Evolutionary conservation across 202 grass and related monocot genomes (phyloP).

Genomic region (Schoenoplectus triqueter): DNA sequence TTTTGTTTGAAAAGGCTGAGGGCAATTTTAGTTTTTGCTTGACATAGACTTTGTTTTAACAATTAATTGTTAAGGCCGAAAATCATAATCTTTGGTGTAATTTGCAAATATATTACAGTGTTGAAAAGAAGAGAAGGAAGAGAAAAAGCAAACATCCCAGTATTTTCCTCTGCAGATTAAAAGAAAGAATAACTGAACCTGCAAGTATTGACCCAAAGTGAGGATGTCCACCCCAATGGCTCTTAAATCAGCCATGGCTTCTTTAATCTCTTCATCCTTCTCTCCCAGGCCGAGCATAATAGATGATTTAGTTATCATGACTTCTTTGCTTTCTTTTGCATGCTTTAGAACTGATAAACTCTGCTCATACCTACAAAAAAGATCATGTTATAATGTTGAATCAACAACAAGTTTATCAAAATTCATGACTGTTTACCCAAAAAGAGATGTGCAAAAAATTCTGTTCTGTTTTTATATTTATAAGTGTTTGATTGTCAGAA

Average conservation of each 20-base stretch:
- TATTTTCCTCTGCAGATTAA: constrained; percentile 4
- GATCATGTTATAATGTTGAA: neutral
- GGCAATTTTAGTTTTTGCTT: constrained; percentile 13
- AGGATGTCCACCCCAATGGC: constrained; percentile 80
- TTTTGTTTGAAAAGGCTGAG: neutral
- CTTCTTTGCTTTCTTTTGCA: constrained; percentile 71
- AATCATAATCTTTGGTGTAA: neutral
- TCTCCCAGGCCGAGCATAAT: constrained; percentile 97
- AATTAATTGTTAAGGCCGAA: constrained; percentile 10
- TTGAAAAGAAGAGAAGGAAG: constrained; percentile 8
- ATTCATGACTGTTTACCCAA: too few relatives aligned
- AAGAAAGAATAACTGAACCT: constrained; percentile 55
- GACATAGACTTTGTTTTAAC: neutral
- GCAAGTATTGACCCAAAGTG: constrained; percentile 90
- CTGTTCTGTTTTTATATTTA: constrained; percentile 3
- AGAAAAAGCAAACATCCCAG: neutral
- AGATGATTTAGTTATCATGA: constrained; percentile 88
- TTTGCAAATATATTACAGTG: constrained; percentile 4
- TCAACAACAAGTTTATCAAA: neutral
- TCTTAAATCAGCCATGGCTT: constrained; percentile 82
- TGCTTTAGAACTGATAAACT: constrained; percentile 87
- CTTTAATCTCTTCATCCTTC: constrained; percentile 75
- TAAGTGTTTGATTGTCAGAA: constrained; percentile 6
- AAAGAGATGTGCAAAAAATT: neutral
- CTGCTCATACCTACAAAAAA: constrained; percentile 67